Evolutionary conservation across 768 basidiomycete genomes (phyloP).

Genomic region (Hypholoma fasciculare): DNA sequence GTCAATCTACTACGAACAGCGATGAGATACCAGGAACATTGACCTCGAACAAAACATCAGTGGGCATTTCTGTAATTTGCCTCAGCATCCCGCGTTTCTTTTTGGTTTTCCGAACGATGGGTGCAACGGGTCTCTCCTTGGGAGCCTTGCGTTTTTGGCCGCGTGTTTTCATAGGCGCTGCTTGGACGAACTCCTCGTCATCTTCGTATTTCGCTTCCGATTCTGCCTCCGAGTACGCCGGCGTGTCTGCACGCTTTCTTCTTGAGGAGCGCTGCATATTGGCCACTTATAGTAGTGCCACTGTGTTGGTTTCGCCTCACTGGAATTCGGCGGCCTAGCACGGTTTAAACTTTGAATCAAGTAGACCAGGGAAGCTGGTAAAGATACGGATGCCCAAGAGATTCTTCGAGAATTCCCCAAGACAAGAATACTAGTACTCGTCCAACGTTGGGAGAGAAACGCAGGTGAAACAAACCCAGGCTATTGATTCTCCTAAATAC

Average conservation of each 20-base stretch:
- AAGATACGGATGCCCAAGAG: no score
- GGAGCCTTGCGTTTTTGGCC: background rate
- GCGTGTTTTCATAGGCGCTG: background rate
- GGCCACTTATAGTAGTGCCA: no score
- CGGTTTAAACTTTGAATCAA: no score
- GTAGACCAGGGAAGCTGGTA: no score
- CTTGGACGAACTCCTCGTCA: background rate
- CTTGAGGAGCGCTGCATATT: background rate
- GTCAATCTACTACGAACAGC: background rate
- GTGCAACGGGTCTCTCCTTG: background rate
- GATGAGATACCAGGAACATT: background rate
- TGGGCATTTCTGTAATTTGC: constrained; percentile 27
- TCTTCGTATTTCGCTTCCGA: background rate
- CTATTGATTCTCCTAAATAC: no score
- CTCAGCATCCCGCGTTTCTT: constrained; percentile 17
- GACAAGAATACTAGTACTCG: no score
- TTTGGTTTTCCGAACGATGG: constrained; percentile 2
- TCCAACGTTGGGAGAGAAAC: no score
- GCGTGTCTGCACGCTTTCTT: background rate
- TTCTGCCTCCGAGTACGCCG: background rate
- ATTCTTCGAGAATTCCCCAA: no score
- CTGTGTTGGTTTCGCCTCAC: no score
- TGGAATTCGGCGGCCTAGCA: no score
- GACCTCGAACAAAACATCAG: constrained; percentile 31
- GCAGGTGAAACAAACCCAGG: no score